Evolutionary conservation across 345 rosid species (phyloP).

Genomic region (Populus simonii): DNA sequence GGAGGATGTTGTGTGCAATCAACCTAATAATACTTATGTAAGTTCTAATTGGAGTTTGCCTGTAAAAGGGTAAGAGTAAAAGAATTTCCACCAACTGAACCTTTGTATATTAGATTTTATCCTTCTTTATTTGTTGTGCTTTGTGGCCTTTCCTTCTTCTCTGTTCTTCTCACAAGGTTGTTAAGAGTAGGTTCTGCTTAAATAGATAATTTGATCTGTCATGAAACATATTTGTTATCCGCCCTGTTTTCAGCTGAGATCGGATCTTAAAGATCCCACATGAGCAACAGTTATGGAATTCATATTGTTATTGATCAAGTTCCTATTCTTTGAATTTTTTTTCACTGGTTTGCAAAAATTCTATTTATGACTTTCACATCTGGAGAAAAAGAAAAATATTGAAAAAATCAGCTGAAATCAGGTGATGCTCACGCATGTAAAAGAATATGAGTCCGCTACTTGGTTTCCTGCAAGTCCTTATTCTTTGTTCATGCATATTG

Average conservation of each 20-base stretch:
- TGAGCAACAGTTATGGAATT: background rate
- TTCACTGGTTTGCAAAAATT: background rate
- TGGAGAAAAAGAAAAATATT: background rate
- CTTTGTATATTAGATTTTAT: background rate
- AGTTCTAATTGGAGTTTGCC: conserved; percentile 23
- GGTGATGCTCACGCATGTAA: background rate
- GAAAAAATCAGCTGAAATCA: background rate
- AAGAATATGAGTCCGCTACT: background rate
- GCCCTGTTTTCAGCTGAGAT: background rate
- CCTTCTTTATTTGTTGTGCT: background rate
- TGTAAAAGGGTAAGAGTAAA: background rate
- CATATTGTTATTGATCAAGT: background rate
- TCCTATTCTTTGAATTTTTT: background rate
- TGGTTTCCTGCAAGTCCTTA: background rate
- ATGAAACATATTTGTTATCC: background rate
- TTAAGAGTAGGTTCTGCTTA: background rate
- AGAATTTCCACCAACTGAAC: background rate
- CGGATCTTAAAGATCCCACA: background rate
- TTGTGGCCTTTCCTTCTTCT: background rate
- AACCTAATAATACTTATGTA: conserved; percentile 63
- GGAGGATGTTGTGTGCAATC: conserved; percentile 62
- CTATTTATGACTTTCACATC: background rate
- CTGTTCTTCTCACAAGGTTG: background rate
- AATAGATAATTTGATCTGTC: background rate
- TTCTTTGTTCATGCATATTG: background rate